phyloP scores from a whole-genome alignment of 176 grass and related monocot species.

The Carex parvula region DNA sequence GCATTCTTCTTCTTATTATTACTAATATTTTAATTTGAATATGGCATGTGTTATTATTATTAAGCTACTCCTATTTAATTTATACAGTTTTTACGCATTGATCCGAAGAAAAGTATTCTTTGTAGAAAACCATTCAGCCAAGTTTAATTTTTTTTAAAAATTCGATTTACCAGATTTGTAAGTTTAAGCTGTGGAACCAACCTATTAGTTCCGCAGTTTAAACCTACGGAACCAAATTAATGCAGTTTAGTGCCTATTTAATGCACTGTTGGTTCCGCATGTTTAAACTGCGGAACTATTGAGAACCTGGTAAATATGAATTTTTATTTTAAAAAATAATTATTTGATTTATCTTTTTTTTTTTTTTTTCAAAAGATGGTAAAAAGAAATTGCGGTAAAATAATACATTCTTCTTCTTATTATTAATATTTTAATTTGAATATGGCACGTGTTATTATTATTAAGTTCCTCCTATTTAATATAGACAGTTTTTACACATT shows the following conservation, averaged over 20 bases:
- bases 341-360: too few species aligned
- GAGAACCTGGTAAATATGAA: too few species aligned
- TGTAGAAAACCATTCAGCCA: not conserved
- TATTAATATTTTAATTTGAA: not conserved
- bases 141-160: too few species aligned
- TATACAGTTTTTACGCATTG: not conserved
- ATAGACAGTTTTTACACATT: not conserved
- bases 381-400: not conserved
- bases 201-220: too few species aligned
- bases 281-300: too few species aligned
- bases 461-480: not conserved
- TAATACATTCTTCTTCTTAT: not conserved
- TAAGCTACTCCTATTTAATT: not conserved
- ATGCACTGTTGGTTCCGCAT: too few species aligned
- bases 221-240: too few species aligned
- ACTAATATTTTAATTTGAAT: not conserved
- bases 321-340: too few species aligned
- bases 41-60: not conserved
- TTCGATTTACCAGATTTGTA: too few species aligned
- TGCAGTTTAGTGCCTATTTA: too few species aligned
- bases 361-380: too few species aligned
- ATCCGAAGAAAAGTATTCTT: not conserved
- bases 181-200: too few species aligned
- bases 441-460: not conserved
- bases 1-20: not conserved